Base-by-base conservation (phyloP, 1,284 basidiomycete species). In the Gymnopus androsaceus region DNA sequence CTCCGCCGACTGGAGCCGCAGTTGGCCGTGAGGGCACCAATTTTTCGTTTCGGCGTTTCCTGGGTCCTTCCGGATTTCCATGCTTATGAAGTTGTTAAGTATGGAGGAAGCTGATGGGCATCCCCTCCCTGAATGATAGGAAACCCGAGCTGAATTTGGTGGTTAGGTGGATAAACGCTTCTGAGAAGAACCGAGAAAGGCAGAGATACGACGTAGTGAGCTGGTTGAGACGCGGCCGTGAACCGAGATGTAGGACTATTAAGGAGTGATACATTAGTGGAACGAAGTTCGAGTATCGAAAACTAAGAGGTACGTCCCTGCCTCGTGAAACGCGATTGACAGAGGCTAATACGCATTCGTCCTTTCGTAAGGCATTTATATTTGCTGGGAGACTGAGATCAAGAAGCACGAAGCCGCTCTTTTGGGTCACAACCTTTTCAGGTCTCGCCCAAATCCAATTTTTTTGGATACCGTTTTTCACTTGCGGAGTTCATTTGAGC, bases 391-490 rank as follows among this genome's bases (percentile, higher is more conserved):
- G n/a, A n/a, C n/a, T n/a, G 17, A 38, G 25, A 50, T 49, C 47
- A 37, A 19, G 45, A 33, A 33, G 47, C 14, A 37, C 25, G 48
- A 27, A 14, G 17, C 36, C 48, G 48, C 19, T 38, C 1, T n/a
- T 37, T n/a, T 50, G 48, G 48, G 36, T 50, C 48, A 50, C 48
- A 36, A 30, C 38, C 38, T 50, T 36, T 50, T 21, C 5, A 50
- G n/a, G n/a, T 9, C n/a, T 46, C n/a, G 28, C 28, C 19, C 44
- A n/a, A 30, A 42, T 42, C n/a, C n/a, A n/a, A n/a, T 1, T 21
- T 15, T 2, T 17, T 9, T 9, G 17, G 28, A 33, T 15, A 30
- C 17, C 17, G 15, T 17, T 25, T 46, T 31, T 46, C 19, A 3
- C 17, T 17, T 25, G 41, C 41, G 41, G 41, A 27, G 17, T 31